Percentiles rank a stretch among this genome's conserved stretches.
Conservation (phyloP, 1,284 basidiomycete genomes). For the Marasmius sp. region DNA sequence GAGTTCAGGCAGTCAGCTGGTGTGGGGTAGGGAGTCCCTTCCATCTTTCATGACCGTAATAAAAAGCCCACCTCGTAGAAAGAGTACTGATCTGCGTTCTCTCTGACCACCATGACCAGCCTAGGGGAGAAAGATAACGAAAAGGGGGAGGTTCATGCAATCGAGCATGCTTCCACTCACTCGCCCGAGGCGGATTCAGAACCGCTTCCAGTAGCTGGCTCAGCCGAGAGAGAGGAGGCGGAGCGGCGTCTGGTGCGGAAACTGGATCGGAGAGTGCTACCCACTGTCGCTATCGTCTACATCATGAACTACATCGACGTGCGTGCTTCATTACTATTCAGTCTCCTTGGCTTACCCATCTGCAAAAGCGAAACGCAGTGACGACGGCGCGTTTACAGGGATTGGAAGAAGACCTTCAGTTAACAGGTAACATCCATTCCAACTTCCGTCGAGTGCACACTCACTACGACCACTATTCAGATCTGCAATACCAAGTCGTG, state of each 20-base stretch:
- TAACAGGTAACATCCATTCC: constrained; percentile 35
- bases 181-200: not conserved
- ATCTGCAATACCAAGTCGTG: constrained; percentile 60
- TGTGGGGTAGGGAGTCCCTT: no score
- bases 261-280: constrained; percentile 58
- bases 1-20: no score
- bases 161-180: not conserved
- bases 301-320: constrained; percentile 75
- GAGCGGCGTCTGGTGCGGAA: constrained; percentile 48
- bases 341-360: not conserved
- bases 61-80: no score
- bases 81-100: not conserved
- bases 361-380: constrained; percentile 53
- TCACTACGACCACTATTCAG: constrained; percentile 28
- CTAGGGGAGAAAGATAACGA: not conserved
- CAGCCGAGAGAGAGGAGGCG: constrained; percentile 20
- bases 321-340: constrained; percentile 18
- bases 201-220: constrained; percentile 13
- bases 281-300: constrained; percentile 60
- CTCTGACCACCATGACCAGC: not conserved
- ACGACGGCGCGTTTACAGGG: constrained; percentile 62
- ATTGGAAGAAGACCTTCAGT: constrained; percentile 53
- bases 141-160: not conserved
- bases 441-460: not conserved
- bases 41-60: no score